Base-by-base conservation (phyloP, 2,329 filamentous ascomycete species). In the Clonostachys rosea region DNA sequence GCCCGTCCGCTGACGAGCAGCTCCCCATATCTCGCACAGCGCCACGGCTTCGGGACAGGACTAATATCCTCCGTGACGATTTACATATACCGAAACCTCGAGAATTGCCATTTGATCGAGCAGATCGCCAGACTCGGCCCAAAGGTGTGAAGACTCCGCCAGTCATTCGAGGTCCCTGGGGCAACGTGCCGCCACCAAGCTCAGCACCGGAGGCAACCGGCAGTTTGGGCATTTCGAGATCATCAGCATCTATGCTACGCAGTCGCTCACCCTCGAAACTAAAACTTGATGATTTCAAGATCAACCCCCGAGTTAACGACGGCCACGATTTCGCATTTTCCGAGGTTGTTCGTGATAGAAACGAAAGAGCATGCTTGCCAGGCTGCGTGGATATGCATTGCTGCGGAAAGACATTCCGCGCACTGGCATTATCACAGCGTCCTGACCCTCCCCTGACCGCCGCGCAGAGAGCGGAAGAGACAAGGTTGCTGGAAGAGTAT, bases 341-440 rank as follows among this genome's bases (percentile, higher is more conserved):
- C 2, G 86, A 92, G 49, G 84, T 91, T 1, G 78, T 95, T 13
- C 84, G 91, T 45, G 80, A 79, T 47, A 85, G 77, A 52, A 78
- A 81, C 10, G 81, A 86, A 39, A 83, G 89, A 35, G 80, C 83
- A 44, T 85, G 81, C 50, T 71, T 95, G 10, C 76, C 82, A 4
- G 88, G 87, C 12, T 96, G 91, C 60, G 85, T 82, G 4, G 81
- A 86, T 45, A 74, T 83, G 42, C 77, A 84, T 47, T 96, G 91
- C 65, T 95, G 90, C 56, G 88, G 89, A 17, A 79, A 79, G 40
- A 71, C 81, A 7, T 90, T 91, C 55, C 78, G 81, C 18, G 73
- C 75, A n/a, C 74, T 91, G 58, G 87, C 87, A 30, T 59, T 70
- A 11, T 73, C 73, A 2, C 73, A 76, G 49, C 73, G 74, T 6